Base-by-base conservation (phyloP, 805 yeast genomes). In the Blastobotrys muscicola region DNA sequence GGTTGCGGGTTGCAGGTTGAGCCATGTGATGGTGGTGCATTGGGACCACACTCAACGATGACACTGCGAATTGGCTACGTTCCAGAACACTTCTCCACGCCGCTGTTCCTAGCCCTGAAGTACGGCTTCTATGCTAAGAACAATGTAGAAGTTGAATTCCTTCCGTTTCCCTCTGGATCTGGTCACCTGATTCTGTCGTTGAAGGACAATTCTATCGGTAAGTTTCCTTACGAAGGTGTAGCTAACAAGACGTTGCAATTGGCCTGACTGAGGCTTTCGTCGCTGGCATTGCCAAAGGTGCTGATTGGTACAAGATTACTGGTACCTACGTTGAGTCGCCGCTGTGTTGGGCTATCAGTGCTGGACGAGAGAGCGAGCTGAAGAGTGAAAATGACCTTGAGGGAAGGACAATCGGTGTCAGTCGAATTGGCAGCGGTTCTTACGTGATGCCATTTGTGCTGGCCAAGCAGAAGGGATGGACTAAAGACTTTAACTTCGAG, bases 211-310 rank as follows among this genome's bases (percentile, higher is more conserved):
- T 75, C 79, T 35, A 73, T 86, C 31, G 92, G 56, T 53, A 39
- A 6, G 53, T 37, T 3, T 7, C 13, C 4, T n/a, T 38, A 7
- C 12, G 12, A 2, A 32, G 39, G 13, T 40, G 38, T 8, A 29
- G 36, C 16, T 37, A 41, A 14, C 34, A 30, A 42, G 66, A 87
- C 55, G 68, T 84, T 41, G 94, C 94, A 29, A 75, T 89, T 55
- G 97, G 97, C 0, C 70, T 87, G 43, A 87, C 96, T 3, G 97
- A 87, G 61, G 95, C 94, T 0, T 87, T 87, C 64, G 78, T 89
- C 2, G 77, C 92, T 26, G 94, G 90, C 13, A 67, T 82, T 40
- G 83, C 85, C 16, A 79, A 82, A 48, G 89, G 87, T 0, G 74
- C 75, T 50, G 71, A 70, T 29, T 62, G 68, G 42, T 86, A 81